Evolutionary conservation across 768 basidiomycete genomes (phyloP), one percentile per base, ranked within the genome.

Genomic region (Ramaria sp.): DNA sequence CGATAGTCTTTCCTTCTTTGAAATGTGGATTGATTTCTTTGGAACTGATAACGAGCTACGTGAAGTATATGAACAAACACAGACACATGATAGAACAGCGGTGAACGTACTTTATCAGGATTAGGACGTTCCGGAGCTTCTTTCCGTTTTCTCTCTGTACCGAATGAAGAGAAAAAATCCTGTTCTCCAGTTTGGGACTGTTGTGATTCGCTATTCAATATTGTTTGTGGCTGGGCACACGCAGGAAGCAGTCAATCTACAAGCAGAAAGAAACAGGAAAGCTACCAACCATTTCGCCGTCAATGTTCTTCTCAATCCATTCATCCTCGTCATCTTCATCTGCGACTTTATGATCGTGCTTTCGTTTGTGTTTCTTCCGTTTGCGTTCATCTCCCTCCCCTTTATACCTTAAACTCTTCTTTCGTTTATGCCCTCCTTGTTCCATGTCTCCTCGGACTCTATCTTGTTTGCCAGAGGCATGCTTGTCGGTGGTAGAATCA

Each of bases 181-280:
- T 86, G 77, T 2, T 76, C 77, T 38, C 79, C 83, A 3, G 69
- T 72, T 42, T 78, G 9, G 70, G 65, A 27, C 69, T 69, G 13
- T 60, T 9, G 57, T 55, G 25, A 63, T 60, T 37, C 37, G 52
- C 38, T 42, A 56, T 51, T 28, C 22, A 36, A n/a, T 50, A 36
- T 24, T 37, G 34, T 28, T 7, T 20, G n/a, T 57, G 30, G 20
- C 45, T 43, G 16, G 48, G 41, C 24, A 60, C 52, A 22, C 67
- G 69, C 4, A 93, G 69, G 92, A 96, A 95, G 94, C 94, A 97
- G 36, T 89, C n/a, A 83, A 58, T 93, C 91, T 18, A 91, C 69
- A 58, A n/a, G 65, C 63, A 8, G 69, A 69, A 0, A 83, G 82
- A n/a, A 78, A 70, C 1, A 69, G 59, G 0, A 77, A 71, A 42